Evolutionary conservation across 2,329 filamentous ascomycete species (phyloP), one percentile per base, ranked within the genome.

Genomic region (Talaromyces sp.): DNA sequence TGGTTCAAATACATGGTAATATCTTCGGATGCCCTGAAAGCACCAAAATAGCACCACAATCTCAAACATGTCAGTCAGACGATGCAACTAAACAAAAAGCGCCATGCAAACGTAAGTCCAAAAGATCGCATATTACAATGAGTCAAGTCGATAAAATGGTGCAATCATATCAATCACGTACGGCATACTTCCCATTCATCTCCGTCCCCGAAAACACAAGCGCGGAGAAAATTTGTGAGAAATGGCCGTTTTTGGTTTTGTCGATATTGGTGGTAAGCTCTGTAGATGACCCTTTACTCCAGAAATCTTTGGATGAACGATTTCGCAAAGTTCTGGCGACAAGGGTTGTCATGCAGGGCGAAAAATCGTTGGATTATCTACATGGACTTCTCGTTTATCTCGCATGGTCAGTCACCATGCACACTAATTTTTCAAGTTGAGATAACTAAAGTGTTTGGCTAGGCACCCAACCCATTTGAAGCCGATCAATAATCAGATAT

Each of bases 331-430:
- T 65, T 31, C 19, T 65, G 33, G 63, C 63, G 8, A 62, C 58
- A 2, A 35, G 63, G 19, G 43, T 65, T 2, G 39, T 65, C 22
- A 65, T 65, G 63, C 58, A 61, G 25, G 63, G 63, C 22, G 63
- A 65, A 27, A 65, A 65, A 41, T 61, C 58, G 10, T 9, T 65
- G 50, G 63, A 65, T 56, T 65, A 65, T 33, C 17, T 65, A n/a
- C 59, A 62, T 31, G 63, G 63, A 22, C 59, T 65, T 2, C 41
- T 65, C 11, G 33, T 65, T 25, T 65, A 65, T 33, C 63, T 65
- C 19, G 58, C 63, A 31, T 65, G 63, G 63, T 59, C 2, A 5
- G 41, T 60, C 11, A 56, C n/a, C 3, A 25, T 57, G 8, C 13
- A 11, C 3, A 13, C 27, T 1, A 37, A 13, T 37, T 37, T 37